A percentile compares a stretch with the other conserved stretches of the same genome.
phyloP scores from a whole-genome alignment of 164 flowering plant genomes.

The Vitis labrusca region DNA sequence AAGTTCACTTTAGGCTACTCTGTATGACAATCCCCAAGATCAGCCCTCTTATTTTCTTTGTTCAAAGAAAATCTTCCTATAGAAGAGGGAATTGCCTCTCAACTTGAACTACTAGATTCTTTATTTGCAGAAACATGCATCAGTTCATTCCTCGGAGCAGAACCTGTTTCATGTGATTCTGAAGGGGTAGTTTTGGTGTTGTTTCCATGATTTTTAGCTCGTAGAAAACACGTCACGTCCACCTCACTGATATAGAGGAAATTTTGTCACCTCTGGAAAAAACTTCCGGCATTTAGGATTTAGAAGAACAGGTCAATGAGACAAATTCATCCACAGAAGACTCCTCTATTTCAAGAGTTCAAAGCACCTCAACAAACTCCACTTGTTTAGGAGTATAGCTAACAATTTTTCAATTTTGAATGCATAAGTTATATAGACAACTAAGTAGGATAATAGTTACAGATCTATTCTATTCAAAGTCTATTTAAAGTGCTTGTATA shows the following conservation, averaged over 20 bases:
- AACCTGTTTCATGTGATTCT: slow-evolving; percentile 14
- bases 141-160: slow-evolving; percentile 11
- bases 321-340: too few species aligned
- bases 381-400: too few species aligned
- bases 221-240: slow-evolving; percentile 58
- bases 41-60: slow-evolving; percentile 12
- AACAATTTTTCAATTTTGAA: too few species aligned
- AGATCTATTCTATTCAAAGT: too few species aligned
- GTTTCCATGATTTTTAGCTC: slow-evolving; percentile 43
- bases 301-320: too few species aligned
- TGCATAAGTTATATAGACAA: too few species aligned
- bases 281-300: slow-evolving; percentile 33
- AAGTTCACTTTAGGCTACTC: neutral
- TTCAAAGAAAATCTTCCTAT: slow-evolving; percentile 13
- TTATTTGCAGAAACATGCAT: slow-evolving; percentile 16
- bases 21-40: slow-evolving; percentile 9
- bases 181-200: slow-evolving; percentile 3
- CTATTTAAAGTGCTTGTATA: too few species aligned
- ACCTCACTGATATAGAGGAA: slow-evolving; percentile 72
- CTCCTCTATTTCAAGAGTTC: too few species aligned
- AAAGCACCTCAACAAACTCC: too few species aligned
- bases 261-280: slow-evolving; percentile 54
- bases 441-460: too few species aligned
- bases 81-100: slow-evolving; percentile 8
- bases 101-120: slow-evolving; percentile 19